Evolutionary conservation across 495 filamentous ascomycete genomes (phyloP), one percentile per base, ranked within the genome.

Genomic region (Podospora comata): DNA sequence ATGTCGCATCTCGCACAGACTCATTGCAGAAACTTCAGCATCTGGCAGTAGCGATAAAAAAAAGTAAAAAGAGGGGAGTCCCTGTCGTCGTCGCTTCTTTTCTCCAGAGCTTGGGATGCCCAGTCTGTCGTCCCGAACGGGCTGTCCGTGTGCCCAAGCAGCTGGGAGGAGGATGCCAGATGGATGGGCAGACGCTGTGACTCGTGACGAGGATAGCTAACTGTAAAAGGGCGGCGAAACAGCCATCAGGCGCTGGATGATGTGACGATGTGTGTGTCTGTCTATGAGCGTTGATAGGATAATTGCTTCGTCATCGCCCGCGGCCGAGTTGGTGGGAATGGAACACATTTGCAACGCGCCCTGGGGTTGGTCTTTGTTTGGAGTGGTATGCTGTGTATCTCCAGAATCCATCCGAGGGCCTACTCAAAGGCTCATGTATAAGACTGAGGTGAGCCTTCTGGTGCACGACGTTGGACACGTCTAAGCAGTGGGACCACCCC

Each of bases 1-100:
- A 62, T 68, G 77, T 78, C 70, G 70, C 76, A 76, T 70, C 68
- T 65, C 60, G 70, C 65, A 66, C 66, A 58, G 64, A 66, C 69
- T 64, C 26, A 27, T 44, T 26, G 16, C 1, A 68, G 23, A 68
- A 58, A 20, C 44, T 65, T 64, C 54, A 30, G 27, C 19, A 57
- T 66, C 23, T 5, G 9, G 59, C 59, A n/a, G 23, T 1, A 32
- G 59, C 55, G 55, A 15, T 19, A 58, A 58, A 26, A 58, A 26
- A 58, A 58, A 19, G 55, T 58, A 58, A 58, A 58, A 58, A 58
- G 55, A 58, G 23, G 18, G 55, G n/a, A 19, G 23, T 3, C 55
- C 55, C 6, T 58, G 55, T 20, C 13, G 18, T 58, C 18, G n/a
- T 58, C 16, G 55, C 16, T 57, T 18, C 54, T 57, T 18, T 23